These are phyloP conservation scores for Candida patagonica DNA, from an alignment of 805 yeast genomes.

Conservation along the genomic window DNA sequence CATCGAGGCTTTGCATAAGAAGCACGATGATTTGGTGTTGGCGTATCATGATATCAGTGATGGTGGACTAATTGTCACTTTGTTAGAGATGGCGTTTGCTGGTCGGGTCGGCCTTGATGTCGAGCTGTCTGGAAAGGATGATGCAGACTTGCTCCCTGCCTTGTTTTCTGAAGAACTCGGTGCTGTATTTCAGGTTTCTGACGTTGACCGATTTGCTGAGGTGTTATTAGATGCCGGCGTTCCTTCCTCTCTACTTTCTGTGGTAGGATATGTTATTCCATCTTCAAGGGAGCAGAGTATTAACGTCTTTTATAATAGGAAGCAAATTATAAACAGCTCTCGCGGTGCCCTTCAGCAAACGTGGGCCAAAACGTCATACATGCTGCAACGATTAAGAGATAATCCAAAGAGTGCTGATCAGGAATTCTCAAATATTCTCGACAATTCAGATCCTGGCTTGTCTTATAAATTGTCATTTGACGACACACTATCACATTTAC, in stretches of 20 bases:
- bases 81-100: constrained; percentile 95
- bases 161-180: constrained; percentile 88
- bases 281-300: constrained; percentile 42
- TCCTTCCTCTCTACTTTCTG: constrained; percentile 40
- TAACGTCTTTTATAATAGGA: constrained; percentile 38
- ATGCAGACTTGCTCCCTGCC: constrained; percentile 23
- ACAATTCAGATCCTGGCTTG: constrained; percentile 85
- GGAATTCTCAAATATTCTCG: constrained; percentile 66
- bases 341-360: constrained; percentile 68
- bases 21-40: constrained; percentile 45
- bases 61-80: constrained; percentile 85
- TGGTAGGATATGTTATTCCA: constrained; percentile 52
- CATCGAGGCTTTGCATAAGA: constrained; percentile 60
- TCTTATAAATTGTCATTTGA: constrained; percentile 68
- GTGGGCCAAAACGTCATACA: constrained; percentile 85
- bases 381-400: constrained; percentile 85
- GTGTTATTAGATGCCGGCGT: constrained; percentile 52
- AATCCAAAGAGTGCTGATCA: constrained; percentile 86
- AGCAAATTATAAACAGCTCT: constrained; percentile 38
- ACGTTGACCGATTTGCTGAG: constrained; percentile 44
- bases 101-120: constrained; percentile 78
- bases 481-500: constrained; percentile 16
- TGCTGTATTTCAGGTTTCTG: constrained; percentile 83
- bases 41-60: constrained; percentile 96
- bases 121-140: constrained; percentile 28